Evolutionary conservation across 768 basidiomycete species (phyloP), one percentile per base, ranked within the genome.

Genomic region (Suillus clintonianus): DNA sequence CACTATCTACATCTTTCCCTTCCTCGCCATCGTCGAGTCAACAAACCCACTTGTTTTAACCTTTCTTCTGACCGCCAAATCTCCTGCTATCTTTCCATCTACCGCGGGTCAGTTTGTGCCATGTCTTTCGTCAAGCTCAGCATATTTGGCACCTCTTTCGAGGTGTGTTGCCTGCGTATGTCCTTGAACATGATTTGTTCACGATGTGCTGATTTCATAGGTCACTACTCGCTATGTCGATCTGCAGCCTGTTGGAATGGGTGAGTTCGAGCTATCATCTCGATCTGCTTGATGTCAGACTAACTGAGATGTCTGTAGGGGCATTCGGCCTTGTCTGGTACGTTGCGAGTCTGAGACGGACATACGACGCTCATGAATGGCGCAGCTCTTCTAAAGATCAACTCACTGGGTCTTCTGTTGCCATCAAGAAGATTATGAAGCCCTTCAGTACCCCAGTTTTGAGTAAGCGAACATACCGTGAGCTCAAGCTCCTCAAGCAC

Each of bases 381-480:
- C 45, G 69, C 6, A 97, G 95, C 72, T 96, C 95, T 19, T 91
- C 94, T 39, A 96, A 95, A 77, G 93, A 97, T 76, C 96, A 98
- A 78, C 86, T 99, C 61, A 97, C 95, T 10, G 91, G 88, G 47
- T 87, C 94, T 53, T 92, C 94, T 19, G 96, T 97, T 62, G 97
- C 97, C 72, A 96, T 99, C 82, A 99, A 99, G 87, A 99, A 99
- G 88, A 99, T 99, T 83, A 99, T 99, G 97, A 99, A 99, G 78
- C 97, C 97, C 8, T 99, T 99, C 81, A 93, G 91, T 75, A 98
- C 97, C 7, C 96, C 97, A 22, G 97, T 99, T n/a, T 84, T 99
- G 70, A 91, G 90, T 78, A 99, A 99, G 80, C 85, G 97, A 67
- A 99, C 97, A 1, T 99, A 99, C 78, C 87, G 97, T 65, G 97